Evolutionary conservation across 805 yeast genomes (phyloP).

Genomic region (Suhomyces sp.): DNA sequence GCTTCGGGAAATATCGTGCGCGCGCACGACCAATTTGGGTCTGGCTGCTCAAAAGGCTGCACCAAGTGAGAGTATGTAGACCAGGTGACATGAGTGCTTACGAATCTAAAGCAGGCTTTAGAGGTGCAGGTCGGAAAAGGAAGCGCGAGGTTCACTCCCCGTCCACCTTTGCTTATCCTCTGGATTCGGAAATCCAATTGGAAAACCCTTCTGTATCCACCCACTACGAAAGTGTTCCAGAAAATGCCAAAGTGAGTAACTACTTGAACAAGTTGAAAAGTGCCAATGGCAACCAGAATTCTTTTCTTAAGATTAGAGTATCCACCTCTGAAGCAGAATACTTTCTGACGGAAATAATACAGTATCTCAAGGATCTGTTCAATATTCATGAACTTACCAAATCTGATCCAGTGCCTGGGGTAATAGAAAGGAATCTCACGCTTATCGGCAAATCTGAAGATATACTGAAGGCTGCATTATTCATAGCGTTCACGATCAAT

Average conservation of each 20-base stretch:
- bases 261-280: slow-evolving; percentile 17
- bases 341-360: slow-evolving; percentile 15
- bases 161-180: background rate
- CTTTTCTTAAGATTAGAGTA: slow-evolving; percentile 15
- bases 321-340: slow-evolving; percentile 25
- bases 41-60: background rate
- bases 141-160: background rate
- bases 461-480: slow-evolving; percentile 24
- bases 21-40: background rate
- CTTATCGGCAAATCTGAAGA: slow-evolving; percentile 24
- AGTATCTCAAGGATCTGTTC: slow-evolving; percentile 19
- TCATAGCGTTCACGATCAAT: slow-evolving; percentile 22
- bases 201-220: background rate
- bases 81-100: background rate
- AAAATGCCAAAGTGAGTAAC: slow-evolving; percentile 23
- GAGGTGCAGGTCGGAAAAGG: slow-evolving; percentile 1
- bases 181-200: slow-evolving; percentile 4
- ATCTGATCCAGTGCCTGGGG: slow-evolving; percentile 20
- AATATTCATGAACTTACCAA: slow-evolving; percentile 17
- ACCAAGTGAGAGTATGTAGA: background rate
- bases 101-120: slow-evolving; percentile 2
- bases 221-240: slow-evolving; percentile 16
- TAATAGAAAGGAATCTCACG: slow-evolving; percentile 30
- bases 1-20: background rate
- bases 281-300: slow-evolving; percentile 3